A percentile compares a stretch with the other conserved stretches of the same genome.
phyloP scores from a whole-genome alignment of 768 basidiomycete genomes.

The Lactarius sanguifluus region DNA sequence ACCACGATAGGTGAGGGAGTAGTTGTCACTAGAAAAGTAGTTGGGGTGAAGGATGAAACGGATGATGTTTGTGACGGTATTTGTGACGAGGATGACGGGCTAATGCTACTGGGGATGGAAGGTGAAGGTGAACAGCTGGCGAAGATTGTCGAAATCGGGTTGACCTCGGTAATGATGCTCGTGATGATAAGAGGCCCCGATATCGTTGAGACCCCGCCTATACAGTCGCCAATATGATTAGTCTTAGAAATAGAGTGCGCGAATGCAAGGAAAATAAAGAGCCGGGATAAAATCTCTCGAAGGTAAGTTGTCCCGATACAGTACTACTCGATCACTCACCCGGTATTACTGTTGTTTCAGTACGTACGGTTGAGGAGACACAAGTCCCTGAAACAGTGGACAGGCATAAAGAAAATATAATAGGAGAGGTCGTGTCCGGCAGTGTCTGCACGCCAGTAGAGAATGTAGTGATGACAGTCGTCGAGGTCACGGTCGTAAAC shows the following conservation, averaged over 20 bases:
- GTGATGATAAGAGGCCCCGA: slow-evolving; percentile 22
- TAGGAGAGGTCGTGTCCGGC: slow-evolving; percentile 10
- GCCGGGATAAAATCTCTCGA: not conserved
- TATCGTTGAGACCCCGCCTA: slow-evolving; percentile 26
- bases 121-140: slow-evolving; percentile 17
- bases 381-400: slow-evolving; percentile 12
- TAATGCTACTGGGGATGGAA: not conserved
- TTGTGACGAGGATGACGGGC: not conserved
- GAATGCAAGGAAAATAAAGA: not conserved
- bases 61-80: not conserved
- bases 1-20: slow-evolving; percentile 17
- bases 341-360: not conserved
- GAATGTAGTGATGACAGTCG: slow-evolving; percentile 19
- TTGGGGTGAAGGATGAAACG: not conserved
- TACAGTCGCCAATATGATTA: slow-evolving; percentile 1
- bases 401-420: slow-evolving; percentile 15
- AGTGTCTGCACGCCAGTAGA: slow-evolving; percentile 22
- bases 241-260: not conserved
- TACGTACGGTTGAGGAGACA: not conserved
- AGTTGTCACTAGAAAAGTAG: slow-evolving; percentile 3
- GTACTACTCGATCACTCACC: slow-evolving; percentile 18
- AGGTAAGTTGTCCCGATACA: not conserved
- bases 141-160: slow-evolving; percentile 26
- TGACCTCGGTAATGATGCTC: slow-evolving; percentile 15
- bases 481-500: slow-evolving; percentile 24